Conservation (phyloP, 2,329 filamentous ascomycete species). For the Neopestalotiopsis clavispora region DNA sequence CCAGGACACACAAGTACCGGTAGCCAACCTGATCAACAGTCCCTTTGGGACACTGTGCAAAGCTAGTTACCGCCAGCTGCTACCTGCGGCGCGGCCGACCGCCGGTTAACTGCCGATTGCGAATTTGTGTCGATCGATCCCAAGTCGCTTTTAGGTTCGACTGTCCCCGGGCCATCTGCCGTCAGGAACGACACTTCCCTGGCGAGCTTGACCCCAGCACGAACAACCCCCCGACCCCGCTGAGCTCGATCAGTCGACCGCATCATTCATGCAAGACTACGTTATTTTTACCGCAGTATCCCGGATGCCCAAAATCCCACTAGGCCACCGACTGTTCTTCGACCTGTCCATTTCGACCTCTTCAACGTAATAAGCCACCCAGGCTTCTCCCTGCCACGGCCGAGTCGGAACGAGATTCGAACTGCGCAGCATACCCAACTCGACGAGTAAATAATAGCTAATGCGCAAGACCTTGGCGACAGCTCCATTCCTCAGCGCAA, state of each 20-base stretch:
- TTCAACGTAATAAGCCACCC: not conserved
- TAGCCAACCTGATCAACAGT: not conserved
- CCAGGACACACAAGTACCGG: not conserved
- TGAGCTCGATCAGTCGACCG: not conserved
- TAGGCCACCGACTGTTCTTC: not conserved
- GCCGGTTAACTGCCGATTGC: slow-evolving; percentile 2
- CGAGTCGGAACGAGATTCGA: not conserved
- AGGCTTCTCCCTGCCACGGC: not conserved
- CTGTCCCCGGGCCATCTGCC: slow-evolving; percentile 10
- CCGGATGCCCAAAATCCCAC: not conserved
- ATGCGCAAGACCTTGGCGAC: not conserved
- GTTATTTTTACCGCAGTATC: not conserved
- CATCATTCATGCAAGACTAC: slow-evolving; percentile 12
- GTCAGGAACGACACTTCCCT: slow-evolving; percentile 7
- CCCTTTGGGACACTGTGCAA: not conserved
- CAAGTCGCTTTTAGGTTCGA: slow-evolving; percentile 9
- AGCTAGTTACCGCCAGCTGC: not conserved
- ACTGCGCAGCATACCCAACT: not conserved
- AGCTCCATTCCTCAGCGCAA: not conserved
- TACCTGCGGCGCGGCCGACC: slow-evolving; percentile 5
- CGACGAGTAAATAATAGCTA: slow-evolving; percentile 5
- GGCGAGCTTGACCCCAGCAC: not conserved
- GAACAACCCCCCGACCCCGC: slow-evolving; percentile 6
- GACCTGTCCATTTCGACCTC: not conserved
- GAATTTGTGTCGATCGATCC: slow-evolving; percentile 5